A percentile compares a stretch with the other conserved stretches of the same genome.
phyloP scores from a whole-genome alignment of 352 stramenopile genomes.

The Bremia lactucae region DNA sequence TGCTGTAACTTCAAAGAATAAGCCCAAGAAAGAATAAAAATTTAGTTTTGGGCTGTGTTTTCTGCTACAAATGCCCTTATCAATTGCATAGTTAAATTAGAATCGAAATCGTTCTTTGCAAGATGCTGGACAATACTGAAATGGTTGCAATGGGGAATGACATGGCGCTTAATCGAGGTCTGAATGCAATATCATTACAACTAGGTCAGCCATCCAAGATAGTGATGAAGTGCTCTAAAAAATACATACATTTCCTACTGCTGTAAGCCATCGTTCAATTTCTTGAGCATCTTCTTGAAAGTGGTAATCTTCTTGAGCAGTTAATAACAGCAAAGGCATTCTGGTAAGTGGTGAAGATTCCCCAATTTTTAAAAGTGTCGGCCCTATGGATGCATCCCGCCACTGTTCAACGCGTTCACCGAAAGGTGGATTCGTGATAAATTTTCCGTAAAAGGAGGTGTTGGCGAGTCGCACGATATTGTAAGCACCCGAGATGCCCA shows the following conservation, averaged over 20 bases:
- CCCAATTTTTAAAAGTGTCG: conserved; percentile 28
- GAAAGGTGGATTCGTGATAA: conserved; percentile 63
- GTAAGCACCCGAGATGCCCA: conserved; percentile 80
- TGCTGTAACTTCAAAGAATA: no score
- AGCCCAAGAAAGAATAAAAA: conserved; percentile 1
- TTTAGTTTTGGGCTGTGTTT: conserved; percentile 3
- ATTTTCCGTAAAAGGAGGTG: conserved; percentile 49
- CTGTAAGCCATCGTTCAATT: conserved; percentile 44
- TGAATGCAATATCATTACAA: conserved; percentile 14
- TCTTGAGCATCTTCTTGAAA: conserved; percentile 63
- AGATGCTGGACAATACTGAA: conserved; percentile 65
- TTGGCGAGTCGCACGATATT: conserved; percentile 79
- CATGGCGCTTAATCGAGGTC: conserved; percentile 28
- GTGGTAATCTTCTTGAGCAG: conserved; percentile 71
- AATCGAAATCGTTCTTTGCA: conserved; percentile 20
- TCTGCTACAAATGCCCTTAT: conserved; percentile 36
- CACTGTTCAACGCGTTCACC: conserved; percentile 52
- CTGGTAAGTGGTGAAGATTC: conserved; percentile 30
- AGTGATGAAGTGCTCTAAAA: neutral
- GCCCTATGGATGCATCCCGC: conserved; percentile 56
- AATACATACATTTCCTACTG: conserved; percentile 39
- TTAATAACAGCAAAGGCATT: conserved; percentile 50
- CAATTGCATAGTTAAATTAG: conserved; percentile 29
- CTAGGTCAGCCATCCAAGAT: neutral
- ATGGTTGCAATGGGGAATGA: conserved; percentile 50